Conservation (phyloP, 257 asterid genomes). For the Gentiana straminea region DNA sequence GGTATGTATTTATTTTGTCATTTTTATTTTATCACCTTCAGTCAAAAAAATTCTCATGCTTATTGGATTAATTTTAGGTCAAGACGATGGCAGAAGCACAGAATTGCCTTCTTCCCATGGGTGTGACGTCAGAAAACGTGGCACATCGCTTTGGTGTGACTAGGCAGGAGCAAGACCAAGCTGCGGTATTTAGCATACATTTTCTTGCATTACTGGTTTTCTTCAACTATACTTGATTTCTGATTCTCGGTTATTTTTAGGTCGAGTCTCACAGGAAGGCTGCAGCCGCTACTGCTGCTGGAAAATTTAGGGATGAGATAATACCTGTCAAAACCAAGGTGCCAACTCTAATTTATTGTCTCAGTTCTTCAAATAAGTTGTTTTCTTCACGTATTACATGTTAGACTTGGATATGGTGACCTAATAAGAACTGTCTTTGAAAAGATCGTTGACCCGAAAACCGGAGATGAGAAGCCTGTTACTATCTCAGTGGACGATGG, state of each 20-base stretch:
- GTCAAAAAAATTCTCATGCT: background rate
- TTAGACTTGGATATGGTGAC: constrained; percentile 1
- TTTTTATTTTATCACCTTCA: background rate
- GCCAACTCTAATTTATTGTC: background rate
- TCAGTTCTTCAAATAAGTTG: background rate
- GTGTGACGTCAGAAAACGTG: constrained; percentile 95
- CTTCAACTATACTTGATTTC: background rate
- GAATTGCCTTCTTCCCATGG: constrained; percentile 98
- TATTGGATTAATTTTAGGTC: constrained; percentile 36
- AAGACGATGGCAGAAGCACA: constrained; percentile 75
- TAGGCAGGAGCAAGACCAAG: constrained; percentile 94
- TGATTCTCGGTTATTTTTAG: constrained; percentile 24
- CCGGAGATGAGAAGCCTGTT: constrained; percentile 84
- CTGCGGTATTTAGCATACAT: constrained; percentile 67
- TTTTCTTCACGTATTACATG: background rate
- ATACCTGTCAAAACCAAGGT: constrained; percentile 89
- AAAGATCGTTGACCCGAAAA: constrained; percentile 89
- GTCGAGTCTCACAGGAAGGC: constrained; percentile 94
- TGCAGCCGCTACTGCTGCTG: constrained; percentile 96
- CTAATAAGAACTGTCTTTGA: constrained; percentile 10
- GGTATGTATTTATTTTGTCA: constrained; percentile 27
- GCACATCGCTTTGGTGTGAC: constrained; percentile 88
- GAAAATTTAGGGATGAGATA: constrained; percentile 89
- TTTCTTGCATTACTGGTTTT: constrained; percentile 4
- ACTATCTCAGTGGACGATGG: constrained; percentile 90